Evolutionary conservation across 495 filamentous ascomycete genomes (phyloP).

Genomic region (Lasiosphaeria miniovina): DNA sequence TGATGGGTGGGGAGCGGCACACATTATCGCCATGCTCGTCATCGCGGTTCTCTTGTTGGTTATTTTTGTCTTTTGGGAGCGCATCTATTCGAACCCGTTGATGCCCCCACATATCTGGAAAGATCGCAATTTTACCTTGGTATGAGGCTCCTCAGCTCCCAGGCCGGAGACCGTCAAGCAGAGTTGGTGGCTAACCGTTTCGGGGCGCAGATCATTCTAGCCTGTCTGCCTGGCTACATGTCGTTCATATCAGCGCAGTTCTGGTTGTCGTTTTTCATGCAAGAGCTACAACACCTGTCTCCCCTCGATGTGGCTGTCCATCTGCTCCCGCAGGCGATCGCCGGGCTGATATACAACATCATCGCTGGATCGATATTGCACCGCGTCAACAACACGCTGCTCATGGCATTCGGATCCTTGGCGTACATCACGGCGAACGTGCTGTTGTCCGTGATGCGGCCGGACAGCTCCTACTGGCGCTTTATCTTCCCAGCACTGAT

Average conservation of each 20-base stretch:
- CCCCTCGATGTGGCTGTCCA: conserved; percentile 52
- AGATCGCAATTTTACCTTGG: conserved; percentile 52
- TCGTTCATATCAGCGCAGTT: conserved; percentile 49
- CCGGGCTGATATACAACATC: conserved; percentile 48
- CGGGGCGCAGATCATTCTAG: conserved; percentile 43
- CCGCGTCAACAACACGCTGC: conserved; percentile 46
- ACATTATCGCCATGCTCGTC: conserved; percentile 60
- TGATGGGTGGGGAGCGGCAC: conserved; percentile 59
- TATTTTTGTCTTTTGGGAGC: conserved; percentile 62
- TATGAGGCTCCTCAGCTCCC: conserved; percentile 25
- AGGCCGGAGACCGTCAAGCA: not conserved
- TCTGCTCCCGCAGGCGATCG: conserved; percentile 55
- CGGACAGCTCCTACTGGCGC: conserved; percentile 52
- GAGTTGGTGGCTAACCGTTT: conserved; percentile 16
- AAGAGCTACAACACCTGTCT: conserved; percentile 47
- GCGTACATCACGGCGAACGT: conserved; percentile 44
- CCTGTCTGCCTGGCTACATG: conserved; percentile 52
- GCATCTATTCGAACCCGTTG: conserved; percentile 43
- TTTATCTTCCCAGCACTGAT: conserved; percentile 55
- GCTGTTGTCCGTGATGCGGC: conserved; percentile 39
- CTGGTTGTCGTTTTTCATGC: conserved; percentile 57
- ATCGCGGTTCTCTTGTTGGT: conserved; percentile 55
- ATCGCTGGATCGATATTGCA: conserved; percentile 50
- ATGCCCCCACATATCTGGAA: conserved; percentile 57
- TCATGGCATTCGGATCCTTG: conserved; percentile 47